phyloP scores from a whole-genome alignment of 148 eudicot species.

The Silene conica region DNA sequence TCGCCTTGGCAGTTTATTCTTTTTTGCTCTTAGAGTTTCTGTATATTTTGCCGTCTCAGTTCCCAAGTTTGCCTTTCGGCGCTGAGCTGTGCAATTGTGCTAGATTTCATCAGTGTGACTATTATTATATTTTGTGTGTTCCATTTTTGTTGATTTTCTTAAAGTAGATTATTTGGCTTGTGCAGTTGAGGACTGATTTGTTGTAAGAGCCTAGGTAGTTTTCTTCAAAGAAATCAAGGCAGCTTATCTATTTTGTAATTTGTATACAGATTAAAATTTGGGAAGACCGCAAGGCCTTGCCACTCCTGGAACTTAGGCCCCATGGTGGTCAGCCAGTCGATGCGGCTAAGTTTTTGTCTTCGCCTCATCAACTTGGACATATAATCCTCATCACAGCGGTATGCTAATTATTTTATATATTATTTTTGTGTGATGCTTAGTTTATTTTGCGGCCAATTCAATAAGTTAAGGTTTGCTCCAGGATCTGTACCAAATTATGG shows the following conservation, averaged over 20 bases:
- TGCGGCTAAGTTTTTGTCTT: conserved; percentile 79
- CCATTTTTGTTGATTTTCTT: neutral
- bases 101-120: neutral
- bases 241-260: neutral
- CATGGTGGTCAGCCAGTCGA: conserved; percentile 91
- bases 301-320: conserved; percentile 79
- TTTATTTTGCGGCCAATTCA: neutral
- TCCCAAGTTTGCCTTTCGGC: neutral
- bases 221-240: neutral
- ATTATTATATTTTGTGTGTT: too few relatives aligned
- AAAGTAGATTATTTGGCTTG: neutral
- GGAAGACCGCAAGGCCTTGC: conserved; percentile 80
- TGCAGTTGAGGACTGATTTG: neutral
- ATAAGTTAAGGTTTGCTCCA: too few relatives aligned
- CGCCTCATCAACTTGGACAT: conserved; percentile 90
- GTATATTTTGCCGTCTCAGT: neutral
- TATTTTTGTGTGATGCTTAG: neutral
- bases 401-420: conserved; percentile 21
- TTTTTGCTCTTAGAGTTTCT: neutral
- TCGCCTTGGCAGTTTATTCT: conserved; percentile 18
- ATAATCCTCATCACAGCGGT: conserved; percentile 89
- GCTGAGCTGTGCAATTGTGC: neutral
- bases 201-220: neutral
- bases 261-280: conserved; percentile 80
- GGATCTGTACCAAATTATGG: too few relatives aligned